These are phyloP conservation scores for Paraleonurus japonicus DNA, from an alignment of 257 asterid species.

Conservation along the genomic window DNA sequence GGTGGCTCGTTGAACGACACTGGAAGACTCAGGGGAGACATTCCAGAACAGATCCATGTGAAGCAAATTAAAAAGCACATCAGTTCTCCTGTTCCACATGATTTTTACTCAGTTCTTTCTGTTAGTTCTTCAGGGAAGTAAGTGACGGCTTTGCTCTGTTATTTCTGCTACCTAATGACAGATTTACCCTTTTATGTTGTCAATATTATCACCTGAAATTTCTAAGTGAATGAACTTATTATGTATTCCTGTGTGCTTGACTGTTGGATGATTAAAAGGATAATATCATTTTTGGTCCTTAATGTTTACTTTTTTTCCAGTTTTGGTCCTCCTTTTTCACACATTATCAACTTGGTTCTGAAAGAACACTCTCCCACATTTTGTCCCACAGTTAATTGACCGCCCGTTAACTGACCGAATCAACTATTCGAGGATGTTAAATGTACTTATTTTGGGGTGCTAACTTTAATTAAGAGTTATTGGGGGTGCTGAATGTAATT, in stretches of 20 bases:
- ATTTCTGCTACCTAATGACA: conserved; percentile 3
- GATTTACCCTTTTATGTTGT: background rate
- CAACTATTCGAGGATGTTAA: background rate
- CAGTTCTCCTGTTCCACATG: conserved; percentile 91
- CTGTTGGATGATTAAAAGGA: background rate
- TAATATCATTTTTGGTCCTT: background rate
- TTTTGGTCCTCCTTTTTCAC: background rate
- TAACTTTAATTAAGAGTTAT: no score
- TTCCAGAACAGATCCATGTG: conserved; percentile 75
- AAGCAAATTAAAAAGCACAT: conserved; percentile 86
- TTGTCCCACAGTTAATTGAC: background rate
- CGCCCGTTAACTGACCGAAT: background rate
- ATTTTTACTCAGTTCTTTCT: conserved; percentile 79
- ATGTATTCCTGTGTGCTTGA: background rate
- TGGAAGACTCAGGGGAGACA: conserved; percentile 73
- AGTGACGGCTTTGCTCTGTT: conserved; percentile 30
- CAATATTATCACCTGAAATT: background rate
- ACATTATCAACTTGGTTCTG: background rate
- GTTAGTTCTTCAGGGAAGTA: conserved; percentile 97
- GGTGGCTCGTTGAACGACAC: conserved; percentile 54
- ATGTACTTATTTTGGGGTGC: no score
- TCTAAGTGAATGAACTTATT: conserved; percentile 7
- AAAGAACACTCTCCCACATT: background rate
- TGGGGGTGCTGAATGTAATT: no score
- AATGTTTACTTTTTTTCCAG: background rate